These are phyloP conservation scores for Collybiopsis confluens DNA, from an alignment of 768 basidiomycete species.

Conservation along the genomic window DNA sequence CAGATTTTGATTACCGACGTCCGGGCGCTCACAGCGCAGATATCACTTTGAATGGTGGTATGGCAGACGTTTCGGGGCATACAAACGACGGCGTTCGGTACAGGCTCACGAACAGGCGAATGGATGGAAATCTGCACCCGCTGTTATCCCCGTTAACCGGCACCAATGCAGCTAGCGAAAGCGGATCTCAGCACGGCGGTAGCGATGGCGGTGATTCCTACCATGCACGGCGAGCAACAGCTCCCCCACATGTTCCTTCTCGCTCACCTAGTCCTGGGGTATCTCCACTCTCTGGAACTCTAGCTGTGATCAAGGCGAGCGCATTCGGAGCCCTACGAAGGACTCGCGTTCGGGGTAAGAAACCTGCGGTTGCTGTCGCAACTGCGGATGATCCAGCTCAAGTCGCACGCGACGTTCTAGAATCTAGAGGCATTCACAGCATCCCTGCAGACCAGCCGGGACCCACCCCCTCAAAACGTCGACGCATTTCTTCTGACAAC, in stretches of 20 bases:
- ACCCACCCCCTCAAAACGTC: constrained; percentile 34
- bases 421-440: constrained; percentile 77
- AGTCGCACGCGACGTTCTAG: constrained; percentile 77
- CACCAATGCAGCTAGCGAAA: constrained; percentile 31
- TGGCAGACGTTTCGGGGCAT: constrained; percentile 56
- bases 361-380: constrained; percentile 39
- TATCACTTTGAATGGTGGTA: constrained; percentile 69
- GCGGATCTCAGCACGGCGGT: constrained; percentile 53
- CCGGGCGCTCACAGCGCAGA: constrained; percentile 50
- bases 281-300: constrained; percentile 64
- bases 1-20: constrained; percentile 66
- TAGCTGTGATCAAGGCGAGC: constrained; percentile 89
- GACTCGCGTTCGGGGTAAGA: constrained; percentile 71
- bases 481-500: constrained; percentile 45
- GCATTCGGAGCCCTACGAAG: constrained; percentile 82
- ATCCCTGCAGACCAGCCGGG: constrained; percentile 29
- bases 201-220: constrained; percentile 56
- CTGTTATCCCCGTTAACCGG: constrained; percentile 43
- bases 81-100: constrained; percentile 49
- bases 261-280: constrained; percentile 43
- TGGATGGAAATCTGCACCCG: constrained; percentile 45
- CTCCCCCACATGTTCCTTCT: constrained; percentile 42
- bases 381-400: constrained; percentile 45
- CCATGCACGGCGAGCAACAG: constrained; percentile 43
- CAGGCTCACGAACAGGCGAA: constrained; percentile 33